Percentiles rank a stretch among this genome's conserved stretches.
Evolutionary conservation across 345 rosid genomes (phyloP).

Genomic region (Nephelium lappaceum): DNA sequence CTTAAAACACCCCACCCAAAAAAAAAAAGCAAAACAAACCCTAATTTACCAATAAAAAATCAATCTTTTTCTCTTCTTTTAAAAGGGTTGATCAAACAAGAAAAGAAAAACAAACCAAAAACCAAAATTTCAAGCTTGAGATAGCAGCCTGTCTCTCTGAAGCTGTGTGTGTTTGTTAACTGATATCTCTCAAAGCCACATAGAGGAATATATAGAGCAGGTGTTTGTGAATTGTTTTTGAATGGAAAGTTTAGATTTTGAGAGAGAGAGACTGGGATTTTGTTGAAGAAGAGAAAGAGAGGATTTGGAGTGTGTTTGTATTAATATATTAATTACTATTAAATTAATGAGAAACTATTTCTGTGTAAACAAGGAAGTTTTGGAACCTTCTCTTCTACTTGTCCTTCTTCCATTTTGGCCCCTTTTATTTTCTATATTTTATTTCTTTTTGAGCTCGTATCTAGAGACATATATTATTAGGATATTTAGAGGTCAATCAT

Average conservation of each 20-base stretch:
- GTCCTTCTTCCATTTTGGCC: no score
- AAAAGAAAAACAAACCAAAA: background rate
- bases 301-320: background rate
- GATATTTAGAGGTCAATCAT: no score
- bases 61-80: background rate
- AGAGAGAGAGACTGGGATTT: background rate
- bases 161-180: background rate
- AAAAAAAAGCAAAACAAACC: constrained; percentile 19
- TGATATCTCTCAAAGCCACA: background rate
- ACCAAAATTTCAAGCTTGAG: background rate
- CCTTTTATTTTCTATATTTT: no score
- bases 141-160: background rate
- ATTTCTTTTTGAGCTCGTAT: no score
- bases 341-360: background rate
- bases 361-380: background rate
- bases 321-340: no score
- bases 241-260: background rate
- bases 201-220: background rate
- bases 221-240: background rate
- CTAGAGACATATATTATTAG: no score
- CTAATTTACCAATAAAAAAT: constrained; percentile 20
- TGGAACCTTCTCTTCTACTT: background rate
- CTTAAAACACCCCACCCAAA: constrained; percentile 11
- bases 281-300: background rate
- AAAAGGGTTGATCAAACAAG: background rate